Evolutionary conservation across 306 rosid species (phyloP).

Genomic region (Prunus mira): DNA sequence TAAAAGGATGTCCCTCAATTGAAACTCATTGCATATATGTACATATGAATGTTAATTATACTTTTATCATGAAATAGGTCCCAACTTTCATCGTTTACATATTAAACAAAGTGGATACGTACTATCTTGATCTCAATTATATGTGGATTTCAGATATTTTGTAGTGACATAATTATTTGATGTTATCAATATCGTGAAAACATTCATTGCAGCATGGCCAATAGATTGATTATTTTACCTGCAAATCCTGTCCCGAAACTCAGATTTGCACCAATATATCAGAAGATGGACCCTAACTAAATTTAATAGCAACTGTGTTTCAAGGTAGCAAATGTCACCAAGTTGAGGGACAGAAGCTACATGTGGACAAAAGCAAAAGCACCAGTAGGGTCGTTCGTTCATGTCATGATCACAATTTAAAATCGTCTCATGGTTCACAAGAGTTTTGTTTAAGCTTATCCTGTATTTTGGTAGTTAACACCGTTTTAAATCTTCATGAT

Average conservation of each 20-base stretch:
- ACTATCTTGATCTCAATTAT: no score
- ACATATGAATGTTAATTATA: no score
- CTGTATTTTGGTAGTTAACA: neutral
- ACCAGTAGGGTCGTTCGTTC: neutral
- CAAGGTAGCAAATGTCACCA: neutral
- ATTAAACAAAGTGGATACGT: neutral
- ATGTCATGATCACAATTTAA: neutral
- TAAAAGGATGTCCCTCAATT: no score
- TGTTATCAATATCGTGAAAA: neutral
- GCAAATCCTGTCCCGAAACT: neutral
- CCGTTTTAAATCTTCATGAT: neutral
- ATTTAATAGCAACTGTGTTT: constrained; percentile 3
- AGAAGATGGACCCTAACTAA: constrained; percentile 1
- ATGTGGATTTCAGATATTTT: neutral
- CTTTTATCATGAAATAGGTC: no score
- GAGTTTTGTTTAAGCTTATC: neutral
- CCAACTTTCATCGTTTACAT: neutral
- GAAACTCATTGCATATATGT: no score
- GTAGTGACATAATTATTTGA: neutral
- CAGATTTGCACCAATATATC: neutral
- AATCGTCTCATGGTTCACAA: neutral
- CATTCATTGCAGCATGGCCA: neutral
- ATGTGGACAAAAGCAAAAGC: neutral
- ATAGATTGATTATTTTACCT: neutral
- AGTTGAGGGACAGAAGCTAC: neutral